phyloP scores from a whole-genome alignment of 345 rosid species.

The Brassica juncea region DNA sequence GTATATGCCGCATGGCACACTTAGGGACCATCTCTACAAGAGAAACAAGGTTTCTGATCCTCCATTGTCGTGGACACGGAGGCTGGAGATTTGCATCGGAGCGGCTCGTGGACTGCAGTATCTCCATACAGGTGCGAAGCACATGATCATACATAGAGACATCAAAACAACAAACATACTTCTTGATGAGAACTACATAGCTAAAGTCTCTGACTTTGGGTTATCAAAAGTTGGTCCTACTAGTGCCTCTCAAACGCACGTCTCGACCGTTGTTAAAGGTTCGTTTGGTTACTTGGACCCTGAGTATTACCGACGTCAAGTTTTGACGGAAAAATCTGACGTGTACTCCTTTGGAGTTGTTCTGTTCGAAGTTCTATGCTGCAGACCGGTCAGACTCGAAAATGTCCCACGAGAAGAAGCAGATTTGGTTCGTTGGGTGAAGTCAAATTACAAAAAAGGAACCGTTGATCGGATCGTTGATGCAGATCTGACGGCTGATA shows the following conservation, averaged over 20 bases:
- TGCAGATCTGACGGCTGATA: constrained; percentile 38
- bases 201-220: not conserved
- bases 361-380: not conserved
- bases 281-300: constrained; percentile 39
- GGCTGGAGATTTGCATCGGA: constrained; percentile 40
- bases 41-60: constrained; percentile 2
- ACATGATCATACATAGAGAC: not conserved
- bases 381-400: not conserved
- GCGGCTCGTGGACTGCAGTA: not conserved
- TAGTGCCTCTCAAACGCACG: constrained; percentile 42
- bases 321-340: not conserved
- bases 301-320: not conserved
- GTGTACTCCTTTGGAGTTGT: not conserved
- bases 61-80: constrained; percentile 39
- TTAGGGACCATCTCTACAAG: not conserved
- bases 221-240: constrained; percentile 39
- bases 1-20: not conserved
- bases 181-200: not conserved
- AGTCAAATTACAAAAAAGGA: constrained; percentile 36
- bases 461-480: constrained; percentile 47
- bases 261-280: constrained; percentile 57
- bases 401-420: constrained; percentile 34
- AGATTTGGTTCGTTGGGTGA: constrained; percentile 48
- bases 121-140: not conserved
- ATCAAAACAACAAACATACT: not conserved